Base-by-base conservation (phyloP, 495 filamentous ascomycete species). In the Diplogelasinospora grovesii region DNA sequence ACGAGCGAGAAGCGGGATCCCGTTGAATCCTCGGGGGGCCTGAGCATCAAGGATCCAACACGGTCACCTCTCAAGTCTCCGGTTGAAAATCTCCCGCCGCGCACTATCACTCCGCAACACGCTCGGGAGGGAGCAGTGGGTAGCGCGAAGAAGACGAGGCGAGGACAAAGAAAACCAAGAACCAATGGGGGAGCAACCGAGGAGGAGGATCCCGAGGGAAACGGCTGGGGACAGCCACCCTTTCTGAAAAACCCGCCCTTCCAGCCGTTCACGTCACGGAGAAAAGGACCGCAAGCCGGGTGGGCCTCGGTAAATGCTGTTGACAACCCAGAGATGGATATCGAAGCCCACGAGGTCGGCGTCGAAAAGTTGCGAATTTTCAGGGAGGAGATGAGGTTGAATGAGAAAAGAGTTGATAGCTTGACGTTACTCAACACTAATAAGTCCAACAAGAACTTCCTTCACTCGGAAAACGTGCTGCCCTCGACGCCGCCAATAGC, bases 271-370 rank as follows among this genome's bases (percentile, higher is more conserved):
- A 64, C 71, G 59, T 63, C 71, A 50, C 57, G 81, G 55, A 74
- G 75, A 71, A 68, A 70, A 36, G 70, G 72, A 19, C 66, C 69
- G 25, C 61, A 60, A 14, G 74, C 75, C 16, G 92, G 88, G 9
- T 98, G 92, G 92, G 89, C 87, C 26, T 96, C 90, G 0, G 92
- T 94, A 57, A 89, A 96, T 61, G 88, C 88, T 18, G 94, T 88
- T 2, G 92, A 98, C 61, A 88, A 95, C n/a, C 90, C 95, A 61
- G 90, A 90, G 53, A 71, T 86, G 64, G 85, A 83, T 1, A 90
- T 97, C 45, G 97, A 96, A 46, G 89, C 97, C 63, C 96, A 97
- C 50, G 76, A 82, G 48, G 81, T 77, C 16, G 86, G 86, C 46
- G 69, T 95, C 9, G 86, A 85, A 13, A 92, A 92, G 50, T 98